Percentiles rank a stretch among this genome's conserved stretches.
phyloP scores from a whole-genome alignment of 495 filamentous ascomycete species.

The Lophiostoma macrostomum region DNA sequence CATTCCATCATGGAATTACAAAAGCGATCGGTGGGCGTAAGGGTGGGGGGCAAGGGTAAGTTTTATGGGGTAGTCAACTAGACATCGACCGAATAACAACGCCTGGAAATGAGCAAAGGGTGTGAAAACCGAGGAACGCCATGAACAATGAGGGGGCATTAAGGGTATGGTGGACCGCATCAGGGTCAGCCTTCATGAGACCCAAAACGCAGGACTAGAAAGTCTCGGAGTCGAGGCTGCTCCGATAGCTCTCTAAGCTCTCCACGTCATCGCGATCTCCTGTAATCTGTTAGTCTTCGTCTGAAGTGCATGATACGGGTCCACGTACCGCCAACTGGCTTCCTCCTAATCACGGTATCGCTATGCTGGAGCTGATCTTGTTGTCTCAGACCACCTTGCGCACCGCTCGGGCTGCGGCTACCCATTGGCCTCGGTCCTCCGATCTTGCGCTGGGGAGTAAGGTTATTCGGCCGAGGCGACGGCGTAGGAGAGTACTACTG shows the following conservation, averaged over 20 bases:
- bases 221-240: conserved; percentile 21
- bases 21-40: too few species aligned
- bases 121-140: too few species aligned
- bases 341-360: conserved; percentile 28
- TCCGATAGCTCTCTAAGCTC: conserved; percentile 30
- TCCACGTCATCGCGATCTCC: conserved; percentile 12
- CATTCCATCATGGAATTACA: too few species aligned
- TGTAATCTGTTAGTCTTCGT: background rate
- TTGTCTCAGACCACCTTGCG: conserved; percentile 8
- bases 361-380: conserved; percentile 13
- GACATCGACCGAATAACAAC: too few species aligned
- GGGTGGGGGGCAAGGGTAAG: too few species aligned
- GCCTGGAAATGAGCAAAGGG: too few species aligned
- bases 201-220: conserved; percentile 16
- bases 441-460: conserved; percentile 37
- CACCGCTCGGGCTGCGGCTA: conserved; percentile 33
- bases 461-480: conserved; percentile 23
- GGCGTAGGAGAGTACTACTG: conserved; percentile 31
- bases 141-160: too few species aligned
- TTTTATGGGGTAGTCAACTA: too few species aligned
- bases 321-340: conserved; percentile 33
- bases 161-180: too few species aligned
- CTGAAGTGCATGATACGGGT: background rate
- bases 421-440: conserved; percentile 44
- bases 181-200: too few species aligned